Evolutionary conservation across 2,329 filamentous ascomycete genomes (phyloP).

Genomic region (Xylaria digitata): DNA sequence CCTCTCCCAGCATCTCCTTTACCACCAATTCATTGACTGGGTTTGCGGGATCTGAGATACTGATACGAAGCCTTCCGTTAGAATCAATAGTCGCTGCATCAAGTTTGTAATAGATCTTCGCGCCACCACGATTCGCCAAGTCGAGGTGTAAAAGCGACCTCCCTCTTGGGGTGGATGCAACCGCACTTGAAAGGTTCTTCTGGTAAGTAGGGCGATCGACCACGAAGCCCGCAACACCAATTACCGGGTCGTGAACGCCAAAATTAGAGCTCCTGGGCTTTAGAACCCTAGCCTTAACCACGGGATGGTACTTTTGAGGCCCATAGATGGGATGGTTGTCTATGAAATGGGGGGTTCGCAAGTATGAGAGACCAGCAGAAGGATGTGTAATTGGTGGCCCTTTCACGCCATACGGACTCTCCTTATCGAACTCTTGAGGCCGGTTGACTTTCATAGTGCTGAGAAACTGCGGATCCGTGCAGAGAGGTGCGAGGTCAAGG

Average conservation of each 20-base stretch:
- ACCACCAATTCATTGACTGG: conserved; percentile 57
- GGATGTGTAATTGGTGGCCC: conserved; percentile 72
- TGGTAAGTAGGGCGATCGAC: conserved; percentile 46
- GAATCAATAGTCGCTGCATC: conserved; percentile 63
- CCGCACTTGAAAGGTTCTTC: background rate
- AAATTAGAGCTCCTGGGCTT: conserved; percentile 52
- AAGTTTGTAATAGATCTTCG: conserved; percentile 66
- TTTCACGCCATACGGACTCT: conserved; percentile 60
- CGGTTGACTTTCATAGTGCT: conserved; percentile 42
- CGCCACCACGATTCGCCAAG: conserved; percentile 61
- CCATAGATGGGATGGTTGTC: conserved; percentile 72
- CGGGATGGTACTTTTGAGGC: conserved; percentile 63
- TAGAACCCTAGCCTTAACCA: conserved; percentile 64
- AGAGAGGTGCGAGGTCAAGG: conserved; percentile 69
- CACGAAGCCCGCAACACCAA: conserved; percentile 68
- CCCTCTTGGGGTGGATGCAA: conserved; percentile 8
- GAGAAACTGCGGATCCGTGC: conserved; percentile 45
- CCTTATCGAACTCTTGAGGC: conserved; percentile 42
- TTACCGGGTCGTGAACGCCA: conserved; percentile 52
- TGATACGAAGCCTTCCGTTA: conserved; percentile 61
- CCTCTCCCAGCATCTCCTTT: conserved; percentile 58
- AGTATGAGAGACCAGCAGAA: conserved; percentile 71
- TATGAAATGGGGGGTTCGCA: conserved; percentile 65
- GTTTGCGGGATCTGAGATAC: conserved; percentile 53
- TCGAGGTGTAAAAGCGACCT: conserved; percentile 55